Conservation (phyloP, 495 filamentous ascomycete genomes). For the Tuber aestivum region DNA sequence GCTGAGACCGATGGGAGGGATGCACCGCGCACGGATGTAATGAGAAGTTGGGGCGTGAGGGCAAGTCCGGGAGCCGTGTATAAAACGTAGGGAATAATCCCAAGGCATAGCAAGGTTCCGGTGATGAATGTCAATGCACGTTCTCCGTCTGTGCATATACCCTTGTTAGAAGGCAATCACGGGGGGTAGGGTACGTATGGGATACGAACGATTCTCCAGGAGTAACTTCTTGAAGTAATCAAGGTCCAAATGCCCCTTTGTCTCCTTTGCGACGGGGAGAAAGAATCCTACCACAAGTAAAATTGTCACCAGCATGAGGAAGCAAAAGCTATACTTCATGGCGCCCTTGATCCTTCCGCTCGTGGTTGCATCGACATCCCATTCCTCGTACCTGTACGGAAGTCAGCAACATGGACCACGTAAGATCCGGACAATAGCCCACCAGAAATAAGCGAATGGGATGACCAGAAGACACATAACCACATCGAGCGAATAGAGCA, state of each 20-base stretch:
- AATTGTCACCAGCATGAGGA: conserved; percentile 70
- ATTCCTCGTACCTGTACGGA: conserved; percentile 63
- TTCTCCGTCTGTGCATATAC: conserved; percentile 60
- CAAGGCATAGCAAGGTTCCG: conserved; percentile 76
- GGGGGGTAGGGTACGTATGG: conserved; percentile 8
- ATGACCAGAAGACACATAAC: conserved; percentile 83
- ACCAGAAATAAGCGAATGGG: conserved; percentile 96
- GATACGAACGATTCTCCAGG: conserved; percentile 64
- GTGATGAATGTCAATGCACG: conserved; percentile 83
- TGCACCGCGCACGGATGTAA: conserved; percentile 79
- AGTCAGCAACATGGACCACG: conserved; percentile 7
- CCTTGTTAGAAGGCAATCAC: conserved; percentile 4
- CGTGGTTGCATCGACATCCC: conserved; percentile 54
- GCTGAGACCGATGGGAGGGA: conserved; percentile 68
- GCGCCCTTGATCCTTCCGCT: conserved; percentile 79
- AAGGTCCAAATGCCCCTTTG: conserved; percentile 62
- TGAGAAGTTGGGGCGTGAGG: conserved; percentile 77
- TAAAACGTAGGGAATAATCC: conserved; percentile 73
- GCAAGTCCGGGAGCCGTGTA: conserved; percentile 89
- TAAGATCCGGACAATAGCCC: not conserved
- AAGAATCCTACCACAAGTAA: conserved; percentile 92
- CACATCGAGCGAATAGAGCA: conserved; percentile 84
- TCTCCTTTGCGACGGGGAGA: conserved; percentile 64
- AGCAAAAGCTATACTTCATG: conserved; percentile 82
- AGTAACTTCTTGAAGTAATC: conserved; percentile 88